A percentile compares a stretch with the other conserved stretches of the same genome.
These are phyloP conservation scores for Tuctoria greenei DNA, from an alignment of 176 grass and related monocot genomes.

Conservation along the genomic window DNA sequence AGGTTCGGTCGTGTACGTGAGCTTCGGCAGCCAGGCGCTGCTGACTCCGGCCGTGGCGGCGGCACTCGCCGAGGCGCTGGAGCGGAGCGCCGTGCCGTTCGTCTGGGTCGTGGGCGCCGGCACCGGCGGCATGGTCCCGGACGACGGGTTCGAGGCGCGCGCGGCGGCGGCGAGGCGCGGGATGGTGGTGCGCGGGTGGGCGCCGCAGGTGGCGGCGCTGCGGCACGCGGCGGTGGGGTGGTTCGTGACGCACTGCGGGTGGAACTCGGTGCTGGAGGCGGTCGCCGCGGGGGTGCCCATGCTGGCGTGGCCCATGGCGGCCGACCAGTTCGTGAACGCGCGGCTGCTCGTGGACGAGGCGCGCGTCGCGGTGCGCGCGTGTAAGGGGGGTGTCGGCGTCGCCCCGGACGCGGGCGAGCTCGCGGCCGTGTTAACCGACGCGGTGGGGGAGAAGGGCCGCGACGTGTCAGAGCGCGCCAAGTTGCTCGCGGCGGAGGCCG, in stretches of 20 bases:
- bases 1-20: conserved; percentile 52
- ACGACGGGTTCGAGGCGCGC: conserved; percentile 54
- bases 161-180: conserved; percentile 28
- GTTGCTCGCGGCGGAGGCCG: conserved; percentile 43
- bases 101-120: conserved; percentile 51
- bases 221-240: conserved; percentile 57
- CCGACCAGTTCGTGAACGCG: conserved; percentile 75
- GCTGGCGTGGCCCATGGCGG: conserved; percentile 68
- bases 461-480: conserved; percentile 21
- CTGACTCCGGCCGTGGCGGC: conserved; percentile 38
- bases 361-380: conserved; percentile 35
- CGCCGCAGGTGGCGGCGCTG: conserved; percentile 66
- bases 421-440: conserved; percentile 29
- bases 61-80: conserved; percentile 54
- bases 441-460: conserved; percentile 29
- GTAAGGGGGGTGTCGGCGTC: conserved; percentile 34
- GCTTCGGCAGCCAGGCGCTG: conserved; percentile 56
- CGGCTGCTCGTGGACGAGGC: conserved; percentile 59
- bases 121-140: conserved; percentile 35
- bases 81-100: conserved; percentile 58
- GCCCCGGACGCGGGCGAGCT: conserved; percentile 46
- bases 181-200: conserved; percentile 63
- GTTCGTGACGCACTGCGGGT: conserved; percentile 72
- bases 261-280: conserved; percentile 69
- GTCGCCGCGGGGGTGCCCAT: conserved; percentile 63